phyloP scores from a whole-genome alignment of 2,329 filamentous ascomycete genomes.

The Aspergillus cejpii region DNA sequence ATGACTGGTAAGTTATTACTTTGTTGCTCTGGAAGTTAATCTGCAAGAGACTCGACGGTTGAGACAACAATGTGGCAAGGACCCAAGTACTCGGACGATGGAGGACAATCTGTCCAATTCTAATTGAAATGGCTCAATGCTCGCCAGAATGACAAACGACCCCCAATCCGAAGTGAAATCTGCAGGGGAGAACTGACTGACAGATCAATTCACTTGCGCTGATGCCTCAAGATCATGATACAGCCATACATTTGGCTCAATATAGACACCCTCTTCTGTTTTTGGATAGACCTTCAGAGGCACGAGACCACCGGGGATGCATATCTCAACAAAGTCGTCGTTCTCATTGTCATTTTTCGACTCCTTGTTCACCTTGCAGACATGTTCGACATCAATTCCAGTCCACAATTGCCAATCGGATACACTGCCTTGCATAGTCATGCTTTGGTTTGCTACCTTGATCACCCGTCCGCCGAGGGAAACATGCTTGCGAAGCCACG shows the following conservation, averaged over 20 bases:
- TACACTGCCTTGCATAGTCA: background rate
- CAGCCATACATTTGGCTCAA: constrained; percentile 1
- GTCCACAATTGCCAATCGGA: background rate
- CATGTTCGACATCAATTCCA: background rate
- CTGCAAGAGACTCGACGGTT: too few relatives aligned
- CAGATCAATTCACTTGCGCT: too few relatives aligned
- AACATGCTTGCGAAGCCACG: constrained; percentile 6
- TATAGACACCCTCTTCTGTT: background rate
- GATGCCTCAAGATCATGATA: background rate
- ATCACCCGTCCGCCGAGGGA: background rate
- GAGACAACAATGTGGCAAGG: too few relatives aligned
- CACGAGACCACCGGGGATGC: background rate
- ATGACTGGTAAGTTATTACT: too few relatives aligned
- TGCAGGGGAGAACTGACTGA: too few relatives aligned
- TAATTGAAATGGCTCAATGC: too few relatives aligned
- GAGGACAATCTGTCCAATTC: too few relatives aligned
- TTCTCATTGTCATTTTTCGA: background rate
- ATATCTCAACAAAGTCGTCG: background rate
- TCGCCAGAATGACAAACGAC: too few relatives aligned
- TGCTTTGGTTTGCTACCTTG: constrained; percentile 1
- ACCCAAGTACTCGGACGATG: too few relatives aligned
- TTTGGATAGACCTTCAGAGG: background rate
- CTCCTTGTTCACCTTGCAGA: background rate
- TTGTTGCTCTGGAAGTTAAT: too few relatives aligned
- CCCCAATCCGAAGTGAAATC: too few relatives aligned